phyloP scores from a whole-genome alignment of 73 alveolate species.

The Tetrahymena malaccensis region DNA sequence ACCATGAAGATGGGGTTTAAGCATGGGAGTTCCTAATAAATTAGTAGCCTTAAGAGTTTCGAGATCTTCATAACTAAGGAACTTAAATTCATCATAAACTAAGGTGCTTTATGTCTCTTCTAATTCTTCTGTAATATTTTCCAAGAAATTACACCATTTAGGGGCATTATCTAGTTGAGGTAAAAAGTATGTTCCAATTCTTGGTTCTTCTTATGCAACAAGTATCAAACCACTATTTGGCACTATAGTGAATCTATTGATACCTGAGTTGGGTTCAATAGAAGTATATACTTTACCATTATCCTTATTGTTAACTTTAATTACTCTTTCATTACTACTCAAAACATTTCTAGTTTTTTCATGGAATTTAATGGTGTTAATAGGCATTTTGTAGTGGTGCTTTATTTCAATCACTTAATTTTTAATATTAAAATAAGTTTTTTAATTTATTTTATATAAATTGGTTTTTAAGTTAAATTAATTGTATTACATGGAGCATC shows the following conservation, averaged over 20 bases:
- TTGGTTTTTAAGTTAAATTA: background rate
- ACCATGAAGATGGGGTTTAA: constrained; percentile 70
- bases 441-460: background rate
- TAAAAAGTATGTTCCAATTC: constrained; percentile 64
- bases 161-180: constrained; percentile 77
- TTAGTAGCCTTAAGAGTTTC: constrained; percentile 44
- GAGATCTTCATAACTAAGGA: constrained; percentile 60
- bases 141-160: constrained; percentile 75
- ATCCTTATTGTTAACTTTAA: constrained; percentile 59
- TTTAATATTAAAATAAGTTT: background rate
- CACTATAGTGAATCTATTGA: constrained; percentile 58
- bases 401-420: constrained; percentile 44
- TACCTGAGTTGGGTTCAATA: constrained; percentile 66
- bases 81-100: constrained; percentile 72
- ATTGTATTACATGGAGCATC: background rate
- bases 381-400: constrained; percentile 66
- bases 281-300: constrained; percentile 54
- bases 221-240: constrained; percentile 59
- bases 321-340: constrained; percentile 56
- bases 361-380: constrained; percentile 53
- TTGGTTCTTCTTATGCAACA: constrained; percentile 65
- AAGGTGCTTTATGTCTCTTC: constrained; percentile 33
- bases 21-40: constrained; percentile 67
- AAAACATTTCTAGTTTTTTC: background rate
- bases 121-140: constrained; percentile 72